phyloP scores from a whole-genome alignment of 768 basidiomycete genomes.

The Mycena venus region DNA sequence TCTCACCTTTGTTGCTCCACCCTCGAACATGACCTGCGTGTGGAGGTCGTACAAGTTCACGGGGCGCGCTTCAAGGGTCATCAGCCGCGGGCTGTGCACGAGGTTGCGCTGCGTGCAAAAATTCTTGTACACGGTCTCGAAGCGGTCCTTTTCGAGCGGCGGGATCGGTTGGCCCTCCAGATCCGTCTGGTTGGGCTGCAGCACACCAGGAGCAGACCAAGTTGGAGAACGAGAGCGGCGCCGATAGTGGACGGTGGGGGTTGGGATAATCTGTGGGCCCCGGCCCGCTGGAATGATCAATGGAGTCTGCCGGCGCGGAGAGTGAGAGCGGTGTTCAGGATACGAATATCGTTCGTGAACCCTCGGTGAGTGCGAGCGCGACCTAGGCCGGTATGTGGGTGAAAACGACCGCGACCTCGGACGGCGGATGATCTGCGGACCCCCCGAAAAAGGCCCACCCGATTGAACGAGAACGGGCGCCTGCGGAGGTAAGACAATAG shows the following conservation, averaged over 20 bases:
- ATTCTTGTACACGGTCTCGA: conserved; percentile 64
- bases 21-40: conserved; percentile 68
- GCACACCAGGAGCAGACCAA: too few species aligned
- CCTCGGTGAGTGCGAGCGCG: too few species aligned
- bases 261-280: too few species aligned
- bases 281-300: not conserved
- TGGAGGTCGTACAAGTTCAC: conserved; percentile 77
- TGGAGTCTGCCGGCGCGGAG: not conserved
- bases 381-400: too few species aligned
- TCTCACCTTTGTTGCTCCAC: conserved; percentile 64
- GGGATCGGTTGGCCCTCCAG: conserved; percentile 39
- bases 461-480: too few species aligned
- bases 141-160: conserved; percentile 64
- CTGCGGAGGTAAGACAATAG: too few species aligned
- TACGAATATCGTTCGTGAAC: too few species aligned
- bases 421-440: too few species aligned
- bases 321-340: not conserved
- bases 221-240: too few species aligned
- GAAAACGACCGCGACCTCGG: too few species aligned
- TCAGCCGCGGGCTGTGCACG: conserved; percentile 53
- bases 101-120: conserved; percentile 60
- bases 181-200: conserved; percentile 47
- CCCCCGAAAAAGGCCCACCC: too few species aligned
- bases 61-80: conserved; percentile 64
- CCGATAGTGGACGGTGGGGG: too few species aligned